Evolutionary conservation across 164 flowering plant species (phyloP).

Genomic region (Sedum album): DNA sequence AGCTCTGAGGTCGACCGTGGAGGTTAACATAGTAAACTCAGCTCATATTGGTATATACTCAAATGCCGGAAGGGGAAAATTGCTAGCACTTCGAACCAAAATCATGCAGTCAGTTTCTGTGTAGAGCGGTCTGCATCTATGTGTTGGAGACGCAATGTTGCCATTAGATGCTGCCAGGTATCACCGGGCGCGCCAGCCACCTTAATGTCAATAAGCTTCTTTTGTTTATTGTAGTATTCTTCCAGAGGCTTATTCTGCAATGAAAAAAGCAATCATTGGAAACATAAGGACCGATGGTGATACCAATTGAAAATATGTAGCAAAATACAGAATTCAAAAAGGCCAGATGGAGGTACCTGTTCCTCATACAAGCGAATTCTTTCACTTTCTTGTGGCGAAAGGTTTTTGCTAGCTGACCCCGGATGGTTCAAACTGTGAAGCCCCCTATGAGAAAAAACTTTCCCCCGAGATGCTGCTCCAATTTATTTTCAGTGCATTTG

Average conservation of each 20-base stretch:
- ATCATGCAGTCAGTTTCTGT: conserved; percentile 41
- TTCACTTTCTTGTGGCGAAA: conserved; percentile 15
- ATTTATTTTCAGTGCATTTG: conserved; percentile 21
- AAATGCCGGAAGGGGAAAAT: conserved; percentile 4
- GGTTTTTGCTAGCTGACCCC: background rate
- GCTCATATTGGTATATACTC: background rate
- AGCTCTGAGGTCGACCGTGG: background rate
- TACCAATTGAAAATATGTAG: background rate
- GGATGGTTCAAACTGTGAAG: conserved; percentile 11
- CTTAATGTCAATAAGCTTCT: conserved; percentile 71
- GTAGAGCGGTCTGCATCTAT: conserved; percentile 22
- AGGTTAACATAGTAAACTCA: background rate
- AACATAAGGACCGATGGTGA: too few species aligned
- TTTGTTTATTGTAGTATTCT: conserved; percentile 77
- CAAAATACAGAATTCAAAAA: background rate
- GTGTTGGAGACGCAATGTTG: conserved; percentile 61
- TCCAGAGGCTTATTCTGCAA: conserved; percentile 65
- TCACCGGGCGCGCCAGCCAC: conserved; percentile 68
- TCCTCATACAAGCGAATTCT: conserved; percentile 17
- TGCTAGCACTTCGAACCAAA: background rate
- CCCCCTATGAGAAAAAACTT: conserved; percentile 11
- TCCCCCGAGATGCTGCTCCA: conserved; percentile 12
- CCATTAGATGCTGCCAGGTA: conserved; percentile 81
- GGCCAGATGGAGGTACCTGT: background rate
- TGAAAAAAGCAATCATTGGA: conserved; percentile 7